Evolutionary conservation across 257 asterid species (phyloP).

Genomic region (Gentiana dahurica): DNA sequence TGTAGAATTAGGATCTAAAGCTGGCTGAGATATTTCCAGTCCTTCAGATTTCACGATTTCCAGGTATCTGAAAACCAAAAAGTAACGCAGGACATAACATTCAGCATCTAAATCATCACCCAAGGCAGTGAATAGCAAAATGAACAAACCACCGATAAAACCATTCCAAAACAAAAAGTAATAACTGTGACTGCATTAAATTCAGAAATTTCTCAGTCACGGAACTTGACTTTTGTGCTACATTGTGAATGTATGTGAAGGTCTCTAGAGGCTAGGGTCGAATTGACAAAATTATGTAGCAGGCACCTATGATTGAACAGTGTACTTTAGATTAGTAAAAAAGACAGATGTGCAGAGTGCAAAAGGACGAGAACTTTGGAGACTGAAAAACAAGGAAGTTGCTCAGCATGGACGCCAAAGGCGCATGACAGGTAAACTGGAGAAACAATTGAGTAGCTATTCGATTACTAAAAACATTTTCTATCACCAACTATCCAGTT

Average conservation of each 20-base stretch:
- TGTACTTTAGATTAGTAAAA: not conserved
- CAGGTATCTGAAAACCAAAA: constrained; percentile 46
- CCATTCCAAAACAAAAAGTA: too few species aligned
- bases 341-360: not conserved
- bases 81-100: not conserved
- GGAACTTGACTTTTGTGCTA: too few species aligned
- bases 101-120: not conserved
- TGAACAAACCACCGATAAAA: too few species aligned
- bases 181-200: too few species aligned
- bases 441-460: not conserved
- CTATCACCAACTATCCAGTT: too few species aligned
- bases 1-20: constrained; percentile 95
- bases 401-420: not conserved
- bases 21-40: constrained; percentile 96
- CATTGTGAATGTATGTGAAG: too few species aligned
- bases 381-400: too few species aligned
- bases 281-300: too few species aligned
- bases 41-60: constrained; percentile 72
- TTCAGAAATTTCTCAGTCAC: too few species aligned
- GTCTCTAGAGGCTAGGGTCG: too few species aligned
- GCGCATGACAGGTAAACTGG: not conserved
- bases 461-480: not conserved
- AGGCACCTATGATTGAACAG: too few species aligned
- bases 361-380: not conserved
- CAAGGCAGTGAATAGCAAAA: too few species aligned